Conservation (phyloP, 768 basidiomycete species). For the Suillus plorans region DNA sequence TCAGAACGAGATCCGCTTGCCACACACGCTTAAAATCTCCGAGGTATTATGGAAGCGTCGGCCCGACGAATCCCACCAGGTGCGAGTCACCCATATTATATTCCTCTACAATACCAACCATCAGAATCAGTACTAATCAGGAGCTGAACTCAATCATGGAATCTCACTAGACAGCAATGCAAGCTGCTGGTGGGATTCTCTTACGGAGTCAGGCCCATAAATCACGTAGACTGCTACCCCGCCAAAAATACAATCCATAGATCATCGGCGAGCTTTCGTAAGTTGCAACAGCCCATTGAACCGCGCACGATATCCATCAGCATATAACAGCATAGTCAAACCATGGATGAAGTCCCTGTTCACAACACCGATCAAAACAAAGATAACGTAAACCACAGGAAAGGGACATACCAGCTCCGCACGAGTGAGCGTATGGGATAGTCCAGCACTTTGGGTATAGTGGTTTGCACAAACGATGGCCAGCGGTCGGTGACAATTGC, state of each 20-base stretch:
- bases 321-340: conserved; percentile 47
- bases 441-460: conserved; percentile 82
- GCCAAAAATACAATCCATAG: not conserved
- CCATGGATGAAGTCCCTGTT: conserved; percentile 53
- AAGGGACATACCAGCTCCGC: conserved; percentile 65
- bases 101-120: not conserved
- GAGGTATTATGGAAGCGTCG: not conserved
- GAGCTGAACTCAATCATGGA: not conserved
- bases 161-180: not conserved
- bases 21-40: not conserved
- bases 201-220: not conserved
- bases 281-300: conserved; percentile 41
- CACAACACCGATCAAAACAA: conserved; percentile 1
- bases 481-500: conserved; percentile 84
- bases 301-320: conserved; percentile 44
- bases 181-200: not conserved
- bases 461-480: conserved; percentile 80
- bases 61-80: not conserved
- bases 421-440: conserved; percentile 78
- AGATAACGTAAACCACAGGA: not conserved
- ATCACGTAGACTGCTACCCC: not conserved
- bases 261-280: conserved; percentile 35
- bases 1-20: not conserved
- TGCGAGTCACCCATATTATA: not conserved
- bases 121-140: not conserved